phyloP scores from a whole-genome alignment of 1,284 basidiomycete genomes.

The Moniliella sp. region DNA sequence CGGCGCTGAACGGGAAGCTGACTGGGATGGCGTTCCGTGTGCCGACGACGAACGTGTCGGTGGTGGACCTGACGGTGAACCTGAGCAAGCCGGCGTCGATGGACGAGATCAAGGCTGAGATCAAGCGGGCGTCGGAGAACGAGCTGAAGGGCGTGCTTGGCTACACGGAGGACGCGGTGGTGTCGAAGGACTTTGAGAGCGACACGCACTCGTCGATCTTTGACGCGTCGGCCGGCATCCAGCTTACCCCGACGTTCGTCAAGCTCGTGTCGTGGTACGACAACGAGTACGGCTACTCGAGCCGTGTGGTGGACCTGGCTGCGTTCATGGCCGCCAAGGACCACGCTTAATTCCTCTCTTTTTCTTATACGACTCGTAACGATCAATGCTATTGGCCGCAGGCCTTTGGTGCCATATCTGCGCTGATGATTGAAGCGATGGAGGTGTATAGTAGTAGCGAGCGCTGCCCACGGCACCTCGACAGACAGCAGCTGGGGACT shows the following conservation, averaged over 20 bases:
- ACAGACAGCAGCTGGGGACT: no score
- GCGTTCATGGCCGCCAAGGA: conserved; percentile 51
- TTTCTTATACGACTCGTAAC: no score
- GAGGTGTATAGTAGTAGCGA: no score
- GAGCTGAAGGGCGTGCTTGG: conserved; percentile 59
- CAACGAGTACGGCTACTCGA: conserved; percentile 89
- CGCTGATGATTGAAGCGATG: no score
- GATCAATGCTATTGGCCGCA: no score
- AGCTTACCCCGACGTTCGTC: conserved; percentile 77
- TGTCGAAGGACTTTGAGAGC: conserved; percentile 81
- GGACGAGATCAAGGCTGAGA: conserved; percentile 68
- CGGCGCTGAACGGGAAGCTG: conserved; percentile 77
- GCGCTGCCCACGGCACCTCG: no score
- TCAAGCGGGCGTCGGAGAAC: conserved; percentile 60
- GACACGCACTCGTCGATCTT: conserved; percentile 44
- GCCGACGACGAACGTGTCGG: conserved; percentile 78
- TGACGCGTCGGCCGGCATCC: conserved; percentile 78
- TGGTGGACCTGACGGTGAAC: conserved; percentile 88
- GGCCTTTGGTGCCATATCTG: no score
- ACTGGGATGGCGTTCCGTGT: conserved; percentile 93
- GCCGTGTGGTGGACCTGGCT: conserved; percentile 75
- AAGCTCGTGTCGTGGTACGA: conserved; percentile 69
- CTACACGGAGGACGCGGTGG: conserved; percentile 83
- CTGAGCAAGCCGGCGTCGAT: conserved; percentile 60
- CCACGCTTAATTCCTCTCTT: no score